Percentiles rank a stretch among this genome's conserved stretches.
Evolutionary conservation across 2,329 filamentous ascomycete species (phyloP).

Genomic region (Arthrobotrys pseudoclavata): DNA sequence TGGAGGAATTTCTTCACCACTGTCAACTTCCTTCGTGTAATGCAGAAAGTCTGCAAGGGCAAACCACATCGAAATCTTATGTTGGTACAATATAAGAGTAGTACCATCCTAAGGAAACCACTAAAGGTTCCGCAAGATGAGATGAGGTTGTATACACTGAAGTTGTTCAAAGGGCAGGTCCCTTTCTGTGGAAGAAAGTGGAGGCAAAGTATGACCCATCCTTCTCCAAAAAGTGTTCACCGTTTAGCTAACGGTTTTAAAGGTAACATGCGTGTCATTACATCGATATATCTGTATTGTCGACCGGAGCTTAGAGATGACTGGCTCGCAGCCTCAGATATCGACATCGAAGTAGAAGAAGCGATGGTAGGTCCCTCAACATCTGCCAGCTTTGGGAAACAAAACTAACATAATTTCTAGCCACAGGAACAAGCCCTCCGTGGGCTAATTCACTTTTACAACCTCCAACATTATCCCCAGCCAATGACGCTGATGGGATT

Average conservation of each 20-base stretch:
- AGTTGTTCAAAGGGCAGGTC: slow-evolving; percentile 98
- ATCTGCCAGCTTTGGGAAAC: background rate
- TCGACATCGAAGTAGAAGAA: slow-evolving; percentile 94
- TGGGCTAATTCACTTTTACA: slow-evolving; percentile 94
- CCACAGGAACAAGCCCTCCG: slow-evolving; percentile 91
- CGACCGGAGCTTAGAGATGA: slow-evolving; percentile 92
- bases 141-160: slow-evolving; percentile 92
- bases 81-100: slow-evolving; percentile 94
- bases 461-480: slow-evolving; percentile 66
- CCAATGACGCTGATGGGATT: slow-evolving; percentile 65
- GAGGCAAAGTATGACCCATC: slow-evolving; percentile 75
- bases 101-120: slow-evolving; percentile 89
- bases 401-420: slow-evolving; percentile 24
- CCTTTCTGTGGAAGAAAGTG: slow-evolving; percentile 98
- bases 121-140: slow-evolving; percentile 90
- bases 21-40: slow-evolving; percentile 93
- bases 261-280: slow-evolving; percentile 97
- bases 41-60: slow-evolving; percentile 97
- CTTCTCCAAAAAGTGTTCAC: background rate
- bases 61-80: slow-evolving; percentile 95
- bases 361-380: slow-evolving; percentile 71
- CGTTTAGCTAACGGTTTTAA: background rate
- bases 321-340: slow-evolving; percentile 90
- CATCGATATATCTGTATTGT: slow-evolving; percentile 93
- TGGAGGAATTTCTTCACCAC: slow-evolving; percentile 94